Percentiles rank a stretch among this genome's conserved stretches.
These are phyloP conservation scores for Fraxinus ornus DNA, from an alignment of 305 asterid species.

Conservation along the genomic window DNA sequence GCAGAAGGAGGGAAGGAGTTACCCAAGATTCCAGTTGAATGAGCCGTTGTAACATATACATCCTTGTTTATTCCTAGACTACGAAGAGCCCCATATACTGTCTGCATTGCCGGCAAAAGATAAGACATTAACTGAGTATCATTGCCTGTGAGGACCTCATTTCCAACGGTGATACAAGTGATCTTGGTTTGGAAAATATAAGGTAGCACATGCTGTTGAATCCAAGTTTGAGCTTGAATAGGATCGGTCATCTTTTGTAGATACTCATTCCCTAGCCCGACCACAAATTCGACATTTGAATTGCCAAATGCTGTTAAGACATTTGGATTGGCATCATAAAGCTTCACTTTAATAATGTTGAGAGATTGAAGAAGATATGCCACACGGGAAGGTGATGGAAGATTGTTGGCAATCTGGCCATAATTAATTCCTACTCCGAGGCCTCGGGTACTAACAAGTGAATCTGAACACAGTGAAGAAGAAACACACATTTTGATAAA, in stretches of 20 bases:
- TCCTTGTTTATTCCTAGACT: constrained; percentile 56
- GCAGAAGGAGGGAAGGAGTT: constrained; percentile 80
- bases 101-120: constrained; percentile 79
- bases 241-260: constrained; percentile 66
- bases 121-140: constrained; percentile 45
- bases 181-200: constrained; percentile 54
- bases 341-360: constrained; percentile 66
- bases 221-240: constrained; percentile 66
- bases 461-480: constrained; percentile 38
- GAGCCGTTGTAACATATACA: constrained; percentile 68
- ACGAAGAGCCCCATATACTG: constrained; percentile 44
- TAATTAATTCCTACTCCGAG: constrained; percentile 77
- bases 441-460: constrained; percentile 29
- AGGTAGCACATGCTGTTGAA: constrained; percentile 67
- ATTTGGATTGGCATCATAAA: constrained; percentile 73
- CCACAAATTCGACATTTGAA: constrained; percentile 62
- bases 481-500: neutral
- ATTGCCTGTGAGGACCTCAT: constrained; percentile 67
- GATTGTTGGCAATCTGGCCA: constrained; percentile 83
- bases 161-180: constrained; percentile 70
- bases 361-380: constrained; percentile 57
- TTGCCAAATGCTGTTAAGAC: constrained; percentile 64
- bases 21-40: constrained; percentile 52
- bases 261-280: constrained; percentile 67
- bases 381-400: constrained; percentile 71